Percentiles rank a stretch among this genome's conserved stretches.
Conservation (phyloP, 176 grass and related monocot species). For the Carex littledalei region DNA sequence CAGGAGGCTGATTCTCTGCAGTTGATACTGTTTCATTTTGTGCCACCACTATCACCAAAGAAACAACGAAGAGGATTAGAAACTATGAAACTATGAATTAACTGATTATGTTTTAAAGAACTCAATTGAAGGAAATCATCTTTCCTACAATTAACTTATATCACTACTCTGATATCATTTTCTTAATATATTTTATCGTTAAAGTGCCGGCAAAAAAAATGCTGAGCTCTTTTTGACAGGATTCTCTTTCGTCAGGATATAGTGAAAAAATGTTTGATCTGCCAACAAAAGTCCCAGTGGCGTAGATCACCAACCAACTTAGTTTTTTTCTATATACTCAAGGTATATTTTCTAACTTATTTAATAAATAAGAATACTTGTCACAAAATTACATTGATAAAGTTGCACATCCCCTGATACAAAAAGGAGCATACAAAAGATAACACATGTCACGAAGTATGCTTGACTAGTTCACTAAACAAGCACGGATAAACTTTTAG, state of each 20-base stretch:
- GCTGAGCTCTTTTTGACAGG: not conserved
- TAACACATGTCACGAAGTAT: not conserved
- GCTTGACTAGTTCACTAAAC: not conserved
- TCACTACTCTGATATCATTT: not conserved
- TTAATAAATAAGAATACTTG: not conserved
- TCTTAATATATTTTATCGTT: not conserved
- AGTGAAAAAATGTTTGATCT: not conserved
- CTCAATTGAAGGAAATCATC: not conserved
- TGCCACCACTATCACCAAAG: constrained; percentile 37
- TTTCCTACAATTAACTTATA: not conserved
- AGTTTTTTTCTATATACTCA: not conserved
- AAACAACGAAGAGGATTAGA: constrained; percentile 8
- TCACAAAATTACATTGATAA: not conserved
- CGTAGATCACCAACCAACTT: not conserved
- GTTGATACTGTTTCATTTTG: constrained; percentile 60
- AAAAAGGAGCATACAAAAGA: not conserved
- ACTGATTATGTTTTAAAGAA: not conserved
- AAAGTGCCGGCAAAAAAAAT: not conserved
- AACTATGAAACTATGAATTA: not conserved
- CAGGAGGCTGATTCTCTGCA: constrained; percentile 60
- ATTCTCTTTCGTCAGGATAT: not conserved
- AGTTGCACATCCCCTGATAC: not conserved
- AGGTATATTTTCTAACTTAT: not conserved
- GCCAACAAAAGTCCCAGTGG: not conserved
- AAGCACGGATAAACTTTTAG: not conserved